These are phyloP conservation scores for Gnetum montanum DNA, from an alignment of 75 land plant species.

Conservation along the genomic window DNA sequence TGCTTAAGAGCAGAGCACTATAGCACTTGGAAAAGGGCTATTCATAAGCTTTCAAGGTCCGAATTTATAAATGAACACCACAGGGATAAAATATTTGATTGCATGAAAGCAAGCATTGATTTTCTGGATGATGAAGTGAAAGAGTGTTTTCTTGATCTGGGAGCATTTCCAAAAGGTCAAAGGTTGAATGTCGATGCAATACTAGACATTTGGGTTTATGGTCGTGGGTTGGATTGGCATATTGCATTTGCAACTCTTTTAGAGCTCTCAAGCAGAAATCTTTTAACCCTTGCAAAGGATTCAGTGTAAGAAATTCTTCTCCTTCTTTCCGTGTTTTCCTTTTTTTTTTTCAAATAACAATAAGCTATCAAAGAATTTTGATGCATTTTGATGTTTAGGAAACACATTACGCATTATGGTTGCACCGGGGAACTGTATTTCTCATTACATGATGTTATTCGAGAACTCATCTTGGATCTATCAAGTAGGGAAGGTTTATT, in stretches of 20 bases:
- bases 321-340: background rate
- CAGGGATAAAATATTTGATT: conserved; percentile 27
- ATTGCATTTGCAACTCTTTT: conserved; percentile 45
- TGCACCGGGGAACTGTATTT: conserved; percentile 34
- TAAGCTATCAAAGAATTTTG: background rate
- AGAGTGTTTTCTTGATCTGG: conserved; percentile 59
- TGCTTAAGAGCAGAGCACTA: conserved; percentile 27
- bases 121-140: conserved; percentile 16
- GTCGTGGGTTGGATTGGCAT: conserved; percentile 33
- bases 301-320: background rate
- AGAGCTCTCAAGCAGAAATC: conserved; percentile 47
- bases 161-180: conserved; percentile 49
- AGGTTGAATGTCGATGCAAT: conserved; percentile 45
- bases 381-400: background rate
- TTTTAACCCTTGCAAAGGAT: conserved; percentile 21
- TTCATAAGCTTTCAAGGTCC: conserved; percentile 25
- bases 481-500: conserved; percentile 11
- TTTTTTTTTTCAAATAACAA: background rate
- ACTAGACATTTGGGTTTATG: conserved; percentile 47
- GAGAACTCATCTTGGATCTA: conserved; percentile 48
- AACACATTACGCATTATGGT: conserved; percentile 11
- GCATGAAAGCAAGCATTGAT: conserved; percentile 33
- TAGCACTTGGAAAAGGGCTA: conserved; percentile 36
- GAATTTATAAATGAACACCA: conserved; percentile 42
- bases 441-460: conserved; percentile 46